Base-by-base conservation (phyloP, 176 grass and related monocot species). In the Oryza brachyantha region DNA sequence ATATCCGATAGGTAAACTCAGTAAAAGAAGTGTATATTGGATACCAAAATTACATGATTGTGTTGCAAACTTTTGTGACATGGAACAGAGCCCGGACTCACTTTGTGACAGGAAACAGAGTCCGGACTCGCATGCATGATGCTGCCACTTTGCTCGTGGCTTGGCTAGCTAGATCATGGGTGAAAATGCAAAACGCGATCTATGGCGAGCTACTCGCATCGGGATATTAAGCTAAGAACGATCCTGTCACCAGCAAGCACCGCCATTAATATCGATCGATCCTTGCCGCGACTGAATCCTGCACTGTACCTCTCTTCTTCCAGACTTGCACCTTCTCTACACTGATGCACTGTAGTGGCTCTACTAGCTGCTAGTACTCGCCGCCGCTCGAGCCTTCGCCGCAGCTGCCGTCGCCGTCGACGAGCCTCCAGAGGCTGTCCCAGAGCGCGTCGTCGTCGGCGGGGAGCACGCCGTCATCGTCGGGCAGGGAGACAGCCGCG, bases 381-480 rank as follows among this genome's bases (percentile, higher is more conserved):
- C 77, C 87, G 3, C 69, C 76, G 70, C 77, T 68, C 43, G 77
- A 76, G 57, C 66, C 76, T 2, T 84, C 86, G 12, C 81, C 64
- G 62, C 32, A 28, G 36, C 35, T 28, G 61, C 34, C 75, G 9
- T 67, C 67, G 0, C 69, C 81, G 87, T 89, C 87, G 66, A 85
- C 87, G 28, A 89, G 82, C 87, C 77, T 76, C 87, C 87, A 89
- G 29, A 89, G 73, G 82, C 72, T 89, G 2, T 89, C 87, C 87
- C 87, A 89, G 29, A 89, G 19, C 6, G 72, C 46, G 46, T 77
- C 87, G 14, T 87, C 68, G 27, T 75, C 85, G 22, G 24, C 54
- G 36, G 66, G 79, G 17, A 66, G 22, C 46, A 60, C 25, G 70
- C 37, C 68, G 70, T 80, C 68, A 62, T 80, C 70, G 7, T 86